A percentile compares a stretch with the other conserved stretches of the same genome.
Evolutionary conservation across 305 asterid species (phyloP).

Genomic region (Fraxinus dipetala): DNA sequence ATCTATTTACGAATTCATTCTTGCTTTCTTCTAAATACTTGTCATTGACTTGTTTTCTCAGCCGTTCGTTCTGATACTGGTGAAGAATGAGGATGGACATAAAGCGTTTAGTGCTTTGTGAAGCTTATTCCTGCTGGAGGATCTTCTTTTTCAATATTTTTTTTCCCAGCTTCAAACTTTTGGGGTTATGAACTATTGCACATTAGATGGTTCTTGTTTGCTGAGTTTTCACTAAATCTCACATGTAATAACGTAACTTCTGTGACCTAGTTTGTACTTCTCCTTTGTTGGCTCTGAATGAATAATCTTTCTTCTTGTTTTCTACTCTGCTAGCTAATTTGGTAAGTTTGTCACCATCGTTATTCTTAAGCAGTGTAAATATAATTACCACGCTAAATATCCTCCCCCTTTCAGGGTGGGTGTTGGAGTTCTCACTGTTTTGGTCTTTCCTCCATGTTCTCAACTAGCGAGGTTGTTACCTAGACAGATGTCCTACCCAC

Average conservation of each 20-base stretch:
- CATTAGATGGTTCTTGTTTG: not conserved
- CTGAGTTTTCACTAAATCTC: not conserved
- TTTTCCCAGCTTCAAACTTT: not conserved
- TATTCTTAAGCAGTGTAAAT: not conserved
- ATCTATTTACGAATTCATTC: not conserved
- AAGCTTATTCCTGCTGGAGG: not conserved
- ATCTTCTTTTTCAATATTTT: not conserved
- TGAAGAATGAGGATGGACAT: not conserved
- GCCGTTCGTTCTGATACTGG: not conserved
- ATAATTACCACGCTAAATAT: not conserved
- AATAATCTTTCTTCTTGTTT: not conserved
- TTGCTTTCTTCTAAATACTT: not conserved
- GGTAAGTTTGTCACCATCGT: not conserved
- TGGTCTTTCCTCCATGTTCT: not conserved
- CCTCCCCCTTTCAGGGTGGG: not conserved
- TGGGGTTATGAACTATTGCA: not conserved
- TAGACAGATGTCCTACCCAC: not conserved
- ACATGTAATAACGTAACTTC: not conserved
- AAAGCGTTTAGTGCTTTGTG: not conserved
- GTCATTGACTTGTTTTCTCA: not conserved
- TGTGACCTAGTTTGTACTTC: not conserved
- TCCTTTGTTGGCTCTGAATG: not conserved
- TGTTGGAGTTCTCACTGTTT: not conserved
- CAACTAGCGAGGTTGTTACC: not conserved
- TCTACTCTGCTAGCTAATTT: not conserved